Evolutionary conservation across 2,329 filamentous ascomycete species (phyloP).

Genomic region (Phialocephala sp.): DNA sequence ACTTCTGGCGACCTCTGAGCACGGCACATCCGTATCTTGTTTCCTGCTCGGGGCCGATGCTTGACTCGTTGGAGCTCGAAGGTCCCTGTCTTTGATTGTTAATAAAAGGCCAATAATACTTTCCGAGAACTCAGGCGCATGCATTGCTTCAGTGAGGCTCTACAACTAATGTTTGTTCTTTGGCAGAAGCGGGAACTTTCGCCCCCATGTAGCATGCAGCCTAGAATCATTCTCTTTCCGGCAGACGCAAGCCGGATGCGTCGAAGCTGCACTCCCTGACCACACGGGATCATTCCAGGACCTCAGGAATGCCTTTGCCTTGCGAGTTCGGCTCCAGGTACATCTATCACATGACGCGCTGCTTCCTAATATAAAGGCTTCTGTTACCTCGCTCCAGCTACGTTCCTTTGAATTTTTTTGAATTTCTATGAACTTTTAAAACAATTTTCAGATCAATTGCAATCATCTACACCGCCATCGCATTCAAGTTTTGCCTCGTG

Average conservation of each 20-base stretch:
- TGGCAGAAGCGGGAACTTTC: not conserved
- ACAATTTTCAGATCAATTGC: not conserved
- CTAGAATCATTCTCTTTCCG: not conserved
- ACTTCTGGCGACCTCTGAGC: conserved; percentile 3
- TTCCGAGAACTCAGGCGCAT: not conserved
- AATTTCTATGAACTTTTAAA: not conserved
- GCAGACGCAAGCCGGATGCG: not conserved
- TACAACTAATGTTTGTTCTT: not conserved
- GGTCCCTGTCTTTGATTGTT: not conserved
- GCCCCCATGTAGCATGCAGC: not conserved
- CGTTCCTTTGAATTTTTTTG: not conserved
- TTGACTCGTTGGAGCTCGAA: not conserved
- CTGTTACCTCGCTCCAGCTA: not conserved
- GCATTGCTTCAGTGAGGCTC: too few relatives aligned
- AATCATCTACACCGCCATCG: not conserved
- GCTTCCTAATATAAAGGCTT: not conserved
- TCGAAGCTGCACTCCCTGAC: not conserved
- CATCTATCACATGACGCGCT: not conserved
- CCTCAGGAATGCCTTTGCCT: not conserved
- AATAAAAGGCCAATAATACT: not conserved
- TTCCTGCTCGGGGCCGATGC: not conserved
- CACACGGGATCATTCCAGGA: not conserved
- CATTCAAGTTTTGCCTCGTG: not conserved
- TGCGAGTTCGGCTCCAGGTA: not conserved
- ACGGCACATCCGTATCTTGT: not conserved